Base-by-base conservation (phyloP, 2,329 filamentous ascomycete species). In the Aspergillus quadrilineatus region DNA sequence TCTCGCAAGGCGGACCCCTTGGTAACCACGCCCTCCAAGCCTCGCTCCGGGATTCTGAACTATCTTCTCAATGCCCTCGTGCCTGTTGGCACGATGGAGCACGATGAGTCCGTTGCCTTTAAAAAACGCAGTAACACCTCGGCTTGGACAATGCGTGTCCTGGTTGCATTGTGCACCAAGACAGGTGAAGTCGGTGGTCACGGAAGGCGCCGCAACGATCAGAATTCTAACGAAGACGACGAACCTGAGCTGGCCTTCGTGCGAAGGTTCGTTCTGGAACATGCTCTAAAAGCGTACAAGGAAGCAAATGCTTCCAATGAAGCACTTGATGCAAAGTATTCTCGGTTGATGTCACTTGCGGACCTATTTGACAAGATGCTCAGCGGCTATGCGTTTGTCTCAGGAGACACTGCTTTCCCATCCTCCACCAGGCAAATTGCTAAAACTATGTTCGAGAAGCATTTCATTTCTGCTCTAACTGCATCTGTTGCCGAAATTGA, bases 371-470 rank as follows among this genome's bases (percentile, higher is more conserved):
- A 92, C 64, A 87, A 90, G 57, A 94, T 99, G 84, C 86, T 97
- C 62, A 90, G 88, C 55, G 89, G 90, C 44, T 89, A 89, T 70
- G 85, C 91, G 12, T 89, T 84, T 65, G 81, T 84, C 14, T 79
- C 80, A 45, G 75, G 75, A 61, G 76, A 75, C 58, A 75, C 73
- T 59, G 79, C 71, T 59, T 73, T 65, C 61, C 77, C 53, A 67
- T 80, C 63, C 43, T 92, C 92, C 6, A 89, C 92, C 61, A 87
- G 89, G 65, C 92, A 96, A 68, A 83, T 99, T 64, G 88, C 90
- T 34, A 90, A 92, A 63, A 86, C 97, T 58, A 99, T 99, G 94
- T 97, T 96, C 67, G 94, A 99, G 76, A 99, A 97, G 77, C 92
- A 95, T 55, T 96, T 94, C 71, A 87, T 97, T 59, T 85, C 89